Percentiles rank a stretch among this genome's conserved stretches.
Evolutionary conservation across 2,329 filamentous ascomycete genomes (phyloP).

Genomic region (Fusarium sp.): DNA sequence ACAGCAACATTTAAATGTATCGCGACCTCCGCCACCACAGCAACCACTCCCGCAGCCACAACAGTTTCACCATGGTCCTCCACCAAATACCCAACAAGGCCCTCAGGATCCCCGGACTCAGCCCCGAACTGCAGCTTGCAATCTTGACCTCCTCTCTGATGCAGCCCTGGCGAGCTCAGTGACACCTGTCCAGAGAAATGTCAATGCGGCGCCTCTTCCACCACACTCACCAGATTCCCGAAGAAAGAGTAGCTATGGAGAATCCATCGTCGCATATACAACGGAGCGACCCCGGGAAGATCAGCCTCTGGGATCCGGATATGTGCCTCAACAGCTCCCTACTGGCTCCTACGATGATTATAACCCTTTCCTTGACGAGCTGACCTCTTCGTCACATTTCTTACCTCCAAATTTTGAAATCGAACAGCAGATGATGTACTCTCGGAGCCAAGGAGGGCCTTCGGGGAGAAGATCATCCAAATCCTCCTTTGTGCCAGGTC

Average conservation of each 20-base stretch:
- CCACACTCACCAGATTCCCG: conserved; percentile 52
- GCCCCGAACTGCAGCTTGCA: conserved; percentile 60
- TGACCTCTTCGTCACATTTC: conserved; percentile 63
- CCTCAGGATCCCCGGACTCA: conserved; percentile 58
- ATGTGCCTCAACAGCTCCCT: conserved; percentile 41
- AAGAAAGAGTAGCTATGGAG: conserved; percentile 59
- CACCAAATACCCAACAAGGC: conserved; percentile 48
- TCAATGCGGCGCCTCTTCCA: conserved; percentile 54
- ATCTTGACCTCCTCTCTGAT: conserved; percentile 67
- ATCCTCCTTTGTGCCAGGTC: conserved; percentile 61
- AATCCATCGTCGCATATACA: conserved; percentile 55
- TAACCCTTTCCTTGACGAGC: conserved; percentile 68
- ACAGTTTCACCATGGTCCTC: conserved; percentile 53
- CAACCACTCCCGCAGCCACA: conserved; percentile 40
- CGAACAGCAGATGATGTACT: conserved; percentile 64
- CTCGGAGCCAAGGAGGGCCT: conserved; percentile 52
- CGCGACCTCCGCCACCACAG: conserved; percentile 42
- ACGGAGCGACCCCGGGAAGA: conserved; percentile 60
- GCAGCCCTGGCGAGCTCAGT: conserved; percentile 67
- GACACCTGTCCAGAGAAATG: conserved; percentile 60
- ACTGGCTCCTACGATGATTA: conserved; percentile 62
- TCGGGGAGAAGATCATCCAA: conserved; percentile 56
- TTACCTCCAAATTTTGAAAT: conserved; percentile 63
- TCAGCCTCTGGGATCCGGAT: conserved; percentile 52
- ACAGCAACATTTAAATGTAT: conserved; percentile 48